Conservation (phyloP, 805 yeast species). For the Scheffersomyces amazonensis region DNA sequence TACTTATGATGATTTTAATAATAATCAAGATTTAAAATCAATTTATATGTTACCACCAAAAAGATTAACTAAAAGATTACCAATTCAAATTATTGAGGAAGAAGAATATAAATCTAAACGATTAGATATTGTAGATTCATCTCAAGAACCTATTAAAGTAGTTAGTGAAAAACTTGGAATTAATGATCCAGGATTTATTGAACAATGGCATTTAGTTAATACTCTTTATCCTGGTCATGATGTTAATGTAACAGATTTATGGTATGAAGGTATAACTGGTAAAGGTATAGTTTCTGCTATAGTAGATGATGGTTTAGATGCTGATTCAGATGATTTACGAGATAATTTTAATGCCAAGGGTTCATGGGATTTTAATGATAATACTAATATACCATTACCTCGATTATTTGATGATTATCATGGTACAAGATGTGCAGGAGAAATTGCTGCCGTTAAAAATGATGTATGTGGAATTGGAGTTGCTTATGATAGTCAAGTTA, state of each 20-base stretch:
- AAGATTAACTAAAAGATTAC: slow-evolving; percentile 53
- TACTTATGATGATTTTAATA: slow-evolving; percentile 21
- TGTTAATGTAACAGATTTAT: slow-evolving; percentile 79
- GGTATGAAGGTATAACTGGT: slow-evolving; percentile 83
- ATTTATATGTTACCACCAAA: slow-evolving; percentile 57
- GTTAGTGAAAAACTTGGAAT: slow-evolving; percentile 58
- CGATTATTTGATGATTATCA: slow-evolving; percentile 79
- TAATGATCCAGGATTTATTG: slow-evolving; percentile 74
- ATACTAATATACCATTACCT: slow-evolving; percentile 75
- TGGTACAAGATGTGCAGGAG: slow-evolving; percentile 98
- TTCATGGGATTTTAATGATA: slow-evolving; percentile 90
- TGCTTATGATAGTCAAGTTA: slow-evolving; percentile 81
- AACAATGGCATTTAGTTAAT: slow-evolving; percentile 93
- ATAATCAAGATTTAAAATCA: slow-evolving; percentile 35
- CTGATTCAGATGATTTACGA: slow-evolving; percentile 67
- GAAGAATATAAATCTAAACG: slow-evolving; percentile 4
- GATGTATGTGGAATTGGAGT: slow-evolving; percentile 94
- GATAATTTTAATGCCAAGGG: slow-evolving; percentile 73
- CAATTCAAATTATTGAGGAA: slow-evolving; percentile 40
- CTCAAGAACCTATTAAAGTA: slow-evolving; percentile 42
- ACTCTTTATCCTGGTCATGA: slow-evolving; percentile 73
- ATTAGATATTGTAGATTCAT: slow-evolving; percentile 45
- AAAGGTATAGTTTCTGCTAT: slow-evolving; percentile 80
- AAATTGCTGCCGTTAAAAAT: slow-evolving; percentile 87
- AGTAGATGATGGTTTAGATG: slow-evolving; percentile 93